Percentiles rank a stretch among this genome's conserved stretches.
phyloP scores from a whole-genome alignment of 306 rosid genomes.

The Fragaria ananassa region DNA sequence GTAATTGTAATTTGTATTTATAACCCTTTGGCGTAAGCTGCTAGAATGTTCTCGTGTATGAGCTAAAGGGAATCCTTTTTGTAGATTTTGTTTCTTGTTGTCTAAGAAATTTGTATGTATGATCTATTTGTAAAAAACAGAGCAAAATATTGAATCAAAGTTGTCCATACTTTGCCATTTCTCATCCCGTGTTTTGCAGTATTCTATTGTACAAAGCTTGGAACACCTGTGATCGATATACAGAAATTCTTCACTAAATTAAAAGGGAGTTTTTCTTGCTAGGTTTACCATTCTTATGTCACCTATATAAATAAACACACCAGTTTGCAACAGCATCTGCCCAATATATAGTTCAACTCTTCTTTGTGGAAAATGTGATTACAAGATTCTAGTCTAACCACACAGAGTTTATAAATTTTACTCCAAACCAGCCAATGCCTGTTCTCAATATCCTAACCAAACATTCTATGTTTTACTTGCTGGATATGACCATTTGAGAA shows the following conservation, averaged over 20 bases:
- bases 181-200: background rate
- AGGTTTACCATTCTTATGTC: background rate
- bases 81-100: slow-evolving; percentile 7
- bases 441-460: slow-evolving; percentile 19
- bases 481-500: background rate
- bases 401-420: slow-evolving; percentile 17
- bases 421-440: slow-evolving; percentile 22
- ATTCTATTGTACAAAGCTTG: background rate
- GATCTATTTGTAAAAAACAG: background rate
- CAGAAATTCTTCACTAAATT: background rate
- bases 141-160: slow-evolving; percentile 1
- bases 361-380: background rate
- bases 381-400: slow-evolving; percentile 25
- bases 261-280: background rate
- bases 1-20: background rate
- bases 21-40: slow-evolving; percentile 11
- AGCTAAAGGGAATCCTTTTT: slow-evolving; percentile 21
- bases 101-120: slow-evolving; percentile 7
- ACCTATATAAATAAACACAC: background rate
- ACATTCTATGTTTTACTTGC: slow-evolving; percentile 9
- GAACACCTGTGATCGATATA: background rate
- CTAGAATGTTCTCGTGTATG: slow-evolving; percentile 24
- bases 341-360: background rate
- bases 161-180: background rate
- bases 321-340: slow-evolving; percentile 14